Base-by-base conservation (phyloP, 2,329 filamentous ascomycete genomes). In the Dryadomyces sulphureus region DNA sequence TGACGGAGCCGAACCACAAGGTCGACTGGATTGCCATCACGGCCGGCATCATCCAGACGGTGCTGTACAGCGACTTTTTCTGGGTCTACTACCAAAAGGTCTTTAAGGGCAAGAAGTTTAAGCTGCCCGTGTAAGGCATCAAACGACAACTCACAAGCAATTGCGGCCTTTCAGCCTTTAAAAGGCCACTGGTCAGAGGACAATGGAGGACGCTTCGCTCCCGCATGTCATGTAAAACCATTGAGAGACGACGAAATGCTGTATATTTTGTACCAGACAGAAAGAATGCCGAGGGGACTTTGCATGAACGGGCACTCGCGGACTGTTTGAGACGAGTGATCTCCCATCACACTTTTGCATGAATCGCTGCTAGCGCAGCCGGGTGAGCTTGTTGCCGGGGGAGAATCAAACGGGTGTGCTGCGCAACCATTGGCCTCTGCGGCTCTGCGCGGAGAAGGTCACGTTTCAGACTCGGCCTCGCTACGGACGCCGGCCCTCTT, bases 81-180 rank as follows among this genome's bases (percentile, higher is more conserved):
- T 98, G 89, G 74, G 90, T 98, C 59, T 98, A 98, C 70, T 98
- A 95, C 68, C 94, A 83, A 49, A 96, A 95, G 79, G 82, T 90
- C 41, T 69, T 89, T 66, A 86, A 89, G 70, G 84, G 84, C 56
- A 84, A 86, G 72, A 89, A 86, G 69, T 90, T 90, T 64, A 85
- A 87, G 64, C 70, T 90, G 49, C 84, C 84, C 2, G 85, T 90
- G 54, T 90, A 77, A 70, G 34, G 34, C 6, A 3, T 4, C 21
- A 24, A 8, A 6, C 17, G 2, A 16, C 21, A 20, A 36, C 11
- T 2, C 16, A 11, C 21, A 11, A 27, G 16, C 5, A 27, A 9
- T 8, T 19, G 17, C 27, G 27, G n/a, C n/a, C n/a, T n/a, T n/a
- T n/a, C 38, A 24, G 11, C 16, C 7, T 40, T 22, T 25, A 32